These are phyloP conservation scores for Leccinellum albellum DNA, from an alignment of 768 basidiomycete species.

Conservation along the genomic window DNA sequence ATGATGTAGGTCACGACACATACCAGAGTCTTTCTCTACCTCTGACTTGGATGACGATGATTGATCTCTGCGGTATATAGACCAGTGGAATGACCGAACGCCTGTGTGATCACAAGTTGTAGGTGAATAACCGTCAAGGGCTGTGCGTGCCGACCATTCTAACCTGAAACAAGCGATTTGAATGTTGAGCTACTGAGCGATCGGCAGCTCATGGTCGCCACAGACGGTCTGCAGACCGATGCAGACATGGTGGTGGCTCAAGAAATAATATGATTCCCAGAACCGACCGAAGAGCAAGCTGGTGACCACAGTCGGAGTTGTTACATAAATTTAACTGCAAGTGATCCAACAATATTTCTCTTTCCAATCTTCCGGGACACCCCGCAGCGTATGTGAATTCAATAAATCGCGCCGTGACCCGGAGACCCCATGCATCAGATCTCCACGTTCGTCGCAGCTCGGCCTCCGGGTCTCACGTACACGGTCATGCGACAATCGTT, in stretches of 20 bases:
- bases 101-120: constrained; percentile 13
- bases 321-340: constrained; percentile 23
- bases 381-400: constrained; percentile 10
- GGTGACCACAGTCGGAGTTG: constrained; percentile 5
- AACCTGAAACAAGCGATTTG: constrained; percentile 26
- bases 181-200: constrained; percentile 13
- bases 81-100: constrained; percentile 31
- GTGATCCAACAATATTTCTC: constrained; percentile 1
- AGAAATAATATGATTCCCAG: constrained; percentile 20
- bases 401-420: neutral
- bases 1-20: constrained; percentile 1
- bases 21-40: constrained; percentile 26
- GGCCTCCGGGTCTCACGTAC: constrained; percentile 18
- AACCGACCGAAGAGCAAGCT: neutral
- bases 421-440: neutral
- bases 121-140: neutral
- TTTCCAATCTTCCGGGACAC: constrained; percentile 6
- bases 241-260: constrained; percentile 29
- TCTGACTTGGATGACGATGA: constrained; percentile 7
- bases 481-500: neutral
- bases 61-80: constrained; percentile 24
- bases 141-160: neutral
- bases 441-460: constrained; percentile 1
- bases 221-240: constrained; percentile 30
- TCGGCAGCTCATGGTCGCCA: constrained; percentile 21